These are phyloP conservation scores for Podochytrium sp. DNA, from an alignment of 192 early-diverging fungal genomes.

Conservation along the genomic window DNA sequence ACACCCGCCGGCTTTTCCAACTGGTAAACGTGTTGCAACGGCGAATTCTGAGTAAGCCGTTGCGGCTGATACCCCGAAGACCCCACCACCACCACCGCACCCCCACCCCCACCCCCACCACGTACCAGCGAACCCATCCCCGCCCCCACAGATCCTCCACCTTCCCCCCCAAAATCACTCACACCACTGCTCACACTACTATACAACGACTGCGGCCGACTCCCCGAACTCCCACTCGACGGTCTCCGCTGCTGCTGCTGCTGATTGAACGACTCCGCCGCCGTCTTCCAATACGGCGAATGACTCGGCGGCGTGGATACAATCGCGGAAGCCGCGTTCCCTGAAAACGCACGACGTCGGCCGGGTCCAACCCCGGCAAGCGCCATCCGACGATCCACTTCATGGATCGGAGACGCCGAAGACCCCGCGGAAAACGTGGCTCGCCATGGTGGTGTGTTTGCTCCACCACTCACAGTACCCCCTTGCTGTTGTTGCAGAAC, in stretches of 20 bases:
- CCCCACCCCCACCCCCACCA: no score
- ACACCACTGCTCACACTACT: no score
- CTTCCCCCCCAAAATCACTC: no score
- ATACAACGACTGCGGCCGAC: no score
- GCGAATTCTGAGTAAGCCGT: constrained; percentile 1
- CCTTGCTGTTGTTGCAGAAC: neutral
- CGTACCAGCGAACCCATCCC: no score
- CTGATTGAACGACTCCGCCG: constrained; percentile 13
- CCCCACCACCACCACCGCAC: no score
- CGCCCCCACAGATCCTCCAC: no score
- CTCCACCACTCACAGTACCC: no score
- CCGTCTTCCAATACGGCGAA: constrained; percentile 37
- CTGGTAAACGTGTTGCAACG: constrained; percentile 3
- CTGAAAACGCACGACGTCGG: constrained; percentile 20
- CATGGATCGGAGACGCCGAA: neutral
- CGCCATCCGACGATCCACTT: constrained; percentile 16
- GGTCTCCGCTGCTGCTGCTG: constrained; percentile 17
- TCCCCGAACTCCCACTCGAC: no score
- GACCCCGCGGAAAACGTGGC: constrained; percentile 4
- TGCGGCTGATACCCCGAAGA: no score
- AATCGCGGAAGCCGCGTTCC: constrained; percentile 8
- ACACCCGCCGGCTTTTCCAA: constrained; percentile 4
- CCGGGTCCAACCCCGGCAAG: constrained; percentile 5
- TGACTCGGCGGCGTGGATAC: constrained; percentile 17
- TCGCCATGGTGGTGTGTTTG: no score